Percentiles rank a stretch among this genome's conserved stretches.
These are phyloP conservation scores for Penicillium soppii DNA, from an alignment of 495 filamentous ascomycete species.

Conservation along the genomic window DNA sequence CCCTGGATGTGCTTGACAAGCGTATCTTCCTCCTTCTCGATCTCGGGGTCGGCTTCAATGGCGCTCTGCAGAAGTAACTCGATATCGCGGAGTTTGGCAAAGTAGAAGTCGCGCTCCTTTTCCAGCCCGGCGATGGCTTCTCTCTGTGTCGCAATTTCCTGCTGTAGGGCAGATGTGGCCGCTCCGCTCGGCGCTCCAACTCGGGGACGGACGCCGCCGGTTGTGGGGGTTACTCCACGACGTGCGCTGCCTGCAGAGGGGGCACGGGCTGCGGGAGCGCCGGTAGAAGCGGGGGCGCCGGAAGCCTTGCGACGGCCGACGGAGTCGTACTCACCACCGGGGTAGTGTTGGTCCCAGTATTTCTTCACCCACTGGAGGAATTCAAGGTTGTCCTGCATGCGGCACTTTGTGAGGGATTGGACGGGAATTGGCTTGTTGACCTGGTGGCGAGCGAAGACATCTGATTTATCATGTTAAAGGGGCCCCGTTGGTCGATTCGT, in stretches of 20 bases:
- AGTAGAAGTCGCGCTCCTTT: slow-evolving; percentile 97
- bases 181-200: slow-evolving; percentile 53
- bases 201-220: slow-evolving; percentile 51
- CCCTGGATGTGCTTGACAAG: slow-evolving; percentile 91
- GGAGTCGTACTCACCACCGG: slow-evolving; percentile 94
- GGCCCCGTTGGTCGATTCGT: slow-evolving; percentile 1
- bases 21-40: slow-evolving; percentile 90
- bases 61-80: slow-evolving; percentile 90
- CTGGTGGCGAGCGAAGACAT: slow-evolving; percentile 76
- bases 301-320: slow-evolving; percentile 78
- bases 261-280: slow-evolving; percentile 33
- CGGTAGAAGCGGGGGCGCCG: slow-evolving; percentile 47
- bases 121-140: slow-evolving; percentile 83
- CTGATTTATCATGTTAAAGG: slow-evolving; percentile 41
- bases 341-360: slow-evolving; percentile 98
- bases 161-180: slow-evolving; percentile 64
- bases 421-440: slow-evolving; percentile 88
- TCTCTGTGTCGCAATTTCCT: slow-evolving; percentile 82
- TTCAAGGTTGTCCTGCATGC: slow-evolving; percentile 99
- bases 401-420: slow-evolving; percentile 88
- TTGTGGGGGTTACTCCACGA: slow-evolving; percentile 74
- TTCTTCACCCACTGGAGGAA: slow-evolving; percentile 96
- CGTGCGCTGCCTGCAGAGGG: slow-evolving; percentile 30
- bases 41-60: slow-evolving; percentile 82
- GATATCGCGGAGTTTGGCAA: slow-evolving; percentile 95